Base-by-base conservation (phyloP, 2,329 filamentous ascomycete species). In the Paradendryphiella salina region DNA sequence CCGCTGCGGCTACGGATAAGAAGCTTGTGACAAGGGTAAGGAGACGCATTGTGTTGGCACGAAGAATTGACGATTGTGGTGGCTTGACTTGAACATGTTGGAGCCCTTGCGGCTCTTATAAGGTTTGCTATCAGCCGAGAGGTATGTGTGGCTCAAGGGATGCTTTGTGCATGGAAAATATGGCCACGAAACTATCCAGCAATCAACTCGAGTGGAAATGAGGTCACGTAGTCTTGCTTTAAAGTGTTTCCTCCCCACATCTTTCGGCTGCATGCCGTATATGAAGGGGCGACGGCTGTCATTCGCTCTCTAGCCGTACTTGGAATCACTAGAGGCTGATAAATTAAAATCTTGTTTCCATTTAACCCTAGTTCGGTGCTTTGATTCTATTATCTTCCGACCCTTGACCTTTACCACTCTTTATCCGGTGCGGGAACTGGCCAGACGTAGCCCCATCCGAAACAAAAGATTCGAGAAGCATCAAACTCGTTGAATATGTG, bases 1-100 rank as follows among this genome's bases (percentile, higher is more conserved):
- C 58, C 11, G 65, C 63, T 7, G 60, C 46, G 13, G 60, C 63
- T 10, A 64, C 42, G 13, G 63, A 63, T 2, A 69, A 49, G 39
- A 21, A 59, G 51, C 46, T 60, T 2, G 60, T 54, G 31, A 69
- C 32, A 11, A 54, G 14, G 21, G 59, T 41, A 20, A 67, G 56
- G 31, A 68, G 40, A 48, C 63, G 65, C 66, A 67, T 67, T 26
- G 36, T 61, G 44, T 14, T 44, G 14, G 11, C 14, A 33, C 11
- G 33, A 23, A n/a, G 32, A 17, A 15, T 38, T 21, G 36, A 29
- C 20, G 23, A 33, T 17, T 20, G 11, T 23, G 10, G 39, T 45
- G 13, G 10, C 9, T 11, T 5, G 7, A 14, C 7, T 18, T 11
- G 28, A 40, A 15, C 10, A n/a, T 6, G 31, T 32, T 37, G 46